These are phyloP conservation scores for Fagus crenata DNA, from an alignment of 306 rosid genomes.

Conservation along the genomic window DNA sequence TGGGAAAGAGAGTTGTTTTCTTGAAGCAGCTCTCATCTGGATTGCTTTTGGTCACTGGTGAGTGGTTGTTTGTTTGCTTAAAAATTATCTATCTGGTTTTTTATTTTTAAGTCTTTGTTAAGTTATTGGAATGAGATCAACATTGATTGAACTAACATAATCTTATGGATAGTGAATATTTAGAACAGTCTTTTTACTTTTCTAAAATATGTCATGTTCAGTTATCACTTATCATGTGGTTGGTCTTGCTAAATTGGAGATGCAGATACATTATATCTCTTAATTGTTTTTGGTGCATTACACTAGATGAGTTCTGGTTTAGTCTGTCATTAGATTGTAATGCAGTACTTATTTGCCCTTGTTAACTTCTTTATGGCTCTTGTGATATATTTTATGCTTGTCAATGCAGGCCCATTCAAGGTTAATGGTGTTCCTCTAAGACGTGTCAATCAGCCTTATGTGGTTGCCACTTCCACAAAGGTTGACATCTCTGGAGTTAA, in stretches of 20 bases:
- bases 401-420: constrained; percentile 55
- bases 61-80: not conserved
- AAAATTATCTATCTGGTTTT: too few relatives aligned
- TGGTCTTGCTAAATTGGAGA: not conserved
- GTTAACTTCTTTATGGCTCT: not conserved
- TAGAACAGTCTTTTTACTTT: not conserved
- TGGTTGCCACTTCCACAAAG: constrained; percentile 64
- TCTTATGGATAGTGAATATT: not conserved
- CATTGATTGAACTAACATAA: not conserved
- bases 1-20: constrained; percentile 71
- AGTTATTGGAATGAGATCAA: not conserved
- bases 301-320: not conserved
- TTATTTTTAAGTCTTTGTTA: too few relatives aligned
- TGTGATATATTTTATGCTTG: not conserved
- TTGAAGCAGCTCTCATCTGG: constrained; percentile 76
- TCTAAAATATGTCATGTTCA: not conserved
- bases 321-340: not conserved
- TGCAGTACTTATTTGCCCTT: not conserved
- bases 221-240: not conserved
- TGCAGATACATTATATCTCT: not conserved
- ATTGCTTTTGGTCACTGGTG: constrained; percentile 70
- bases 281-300: not conserved
- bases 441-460: constrained; percentile 66
- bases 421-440: constrained; percentile 74
- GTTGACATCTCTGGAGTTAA: constrained; percentile 55